phyloP scores from a whole-genome alignment of 768 basidiomycete species.

The Daedalea quercina region DNA sequence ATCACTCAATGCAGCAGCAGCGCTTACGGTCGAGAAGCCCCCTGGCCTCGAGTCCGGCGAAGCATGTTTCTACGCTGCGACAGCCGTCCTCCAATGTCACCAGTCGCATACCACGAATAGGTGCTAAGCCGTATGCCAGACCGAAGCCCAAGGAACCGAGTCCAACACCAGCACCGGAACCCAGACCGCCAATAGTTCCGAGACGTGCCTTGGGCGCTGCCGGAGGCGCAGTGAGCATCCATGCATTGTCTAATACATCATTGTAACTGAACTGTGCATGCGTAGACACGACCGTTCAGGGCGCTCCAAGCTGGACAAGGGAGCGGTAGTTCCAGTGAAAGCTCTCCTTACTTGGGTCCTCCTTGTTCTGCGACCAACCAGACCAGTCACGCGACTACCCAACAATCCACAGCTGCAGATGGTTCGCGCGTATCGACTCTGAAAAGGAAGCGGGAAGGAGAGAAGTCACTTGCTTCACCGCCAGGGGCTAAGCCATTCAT shows the following conservation, averaged over 20 bases:
- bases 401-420: not conserved
- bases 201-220: slow-evolving; percentile 1
- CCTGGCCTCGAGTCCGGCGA: slow-evolving; percentile 5
- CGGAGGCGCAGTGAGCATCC: not conserved
- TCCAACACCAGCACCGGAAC: not conserved
- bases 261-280: not conserved
- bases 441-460: slow-evolving; percentile 28
- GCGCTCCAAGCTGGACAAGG: not conserved
- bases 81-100: slow-evolving; percentile 22
- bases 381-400: not conserved
- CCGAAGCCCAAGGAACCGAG: slow-evolving; percentile 8
- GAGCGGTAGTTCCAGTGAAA: slow-evolving; percentile 13
- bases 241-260: no score
- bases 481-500: slow-evolving; percentile 23
- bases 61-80: slow-evolving; percentile 15
- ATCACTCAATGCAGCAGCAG: not conserved
- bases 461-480: slow-evolving; percentile 12
- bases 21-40: not conserved
- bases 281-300: slow-evolving; percentile 11
- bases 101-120: slow-evolving; percentile 29
- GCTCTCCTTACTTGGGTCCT: not conserved
- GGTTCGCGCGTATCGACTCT: slow-evolving; percentile 12
- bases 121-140: slow-evolving; percentile 26
- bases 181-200: not conserved
- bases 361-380: not conserved